Evolutionary conservation across 192 early-diverging fungal species (phyloP), one percentile per base, ranked within the genome.

Genomic region (Linnemannia elongata): DNA sequence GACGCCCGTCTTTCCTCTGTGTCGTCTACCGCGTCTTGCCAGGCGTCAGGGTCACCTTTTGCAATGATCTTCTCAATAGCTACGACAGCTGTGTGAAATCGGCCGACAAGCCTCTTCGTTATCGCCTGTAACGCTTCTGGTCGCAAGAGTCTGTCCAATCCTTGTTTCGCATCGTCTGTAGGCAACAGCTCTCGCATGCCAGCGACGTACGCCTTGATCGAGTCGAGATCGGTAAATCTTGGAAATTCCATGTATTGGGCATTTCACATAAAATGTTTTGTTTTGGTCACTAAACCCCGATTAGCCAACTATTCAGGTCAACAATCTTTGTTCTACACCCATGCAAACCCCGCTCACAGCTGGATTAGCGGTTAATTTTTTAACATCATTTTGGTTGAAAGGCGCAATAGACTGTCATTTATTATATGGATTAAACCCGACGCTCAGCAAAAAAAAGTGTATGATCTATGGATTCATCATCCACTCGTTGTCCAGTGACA

Each of bases 181-280:
- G 33, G 52, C 36, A 57, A 49, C 18, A 41, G 52, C 6, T 52
- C 38, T 27, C 74, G 45, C 74, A 57, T 35, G 3, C 52, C 52
- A 35, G 52, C 74, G 30, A 69, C 27, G 18, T 77, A 77, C 4
- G 44, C 42, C 30, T 69, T 45, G 41, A 77, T 69, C 18, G 41
- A 68, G 24, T 77, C 63, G 7, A 22, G 24, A 35, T 18, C 60
- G n/a, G 60, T 69, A 44, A 44, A 77, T 4, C 76, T 68, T 22
- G 76, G 45, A 38, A 77, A 70, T 45, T 77, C 76, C 44, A 77
- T 68, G 45, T 69, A 54, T 5, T 68, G n/a, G n/a, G n/a, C n/a
- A n/a, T n/a, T n/a, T n/a, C n/a, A n/a, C n/a, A n/a, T n/a, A n/a
- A n/a, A n/a, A n/a, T n/a, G n/a, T n/a, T n/a, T n/a, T n/a, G n/a